These are phyloP conservation scores for Pseudonitzschia pungens DNA, from an alignment of 108 stramenopile species.

Conservation along the genomic window DNA sequence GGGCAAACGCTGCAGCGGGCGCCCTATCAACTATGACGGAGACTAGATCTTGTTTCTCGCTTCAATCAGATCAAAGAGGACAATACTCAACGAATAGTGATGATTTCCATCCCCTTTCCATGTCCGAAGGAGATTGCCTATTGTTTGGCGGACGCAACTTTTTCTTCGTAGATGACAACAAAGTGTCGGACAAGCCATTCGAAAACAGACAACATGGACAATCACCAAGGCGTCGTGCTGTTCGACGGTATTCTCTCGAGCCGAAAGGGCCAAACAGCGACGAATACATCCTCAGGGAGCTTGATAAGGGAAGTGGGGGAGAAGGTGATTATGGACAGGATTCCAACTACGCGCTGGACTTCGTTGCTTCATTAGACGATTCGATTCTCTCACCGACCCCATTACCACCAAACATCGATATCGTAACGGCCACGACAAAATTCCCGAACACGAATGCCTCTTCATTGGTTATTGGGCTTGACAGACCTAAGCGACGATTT, in stretches of 20 bases:
- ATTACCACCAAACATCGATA: neutral
- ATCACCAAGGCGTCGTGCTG: neutral
- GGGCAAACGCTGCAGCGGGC: neutral
- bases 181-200: neutral
- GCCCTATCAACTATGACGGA: neutral
- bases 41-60: neutral
- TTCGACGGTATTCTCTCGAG: conserved; percentile 8
- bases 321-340: neutral
- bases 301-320: neutral
- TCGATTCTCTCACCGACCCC: neutral
- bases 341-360: neutral
- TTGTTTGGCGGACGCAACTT: conserved; percentile 6
- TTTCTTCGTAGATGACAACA: neutral
- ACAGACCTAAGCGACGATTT: conserved; percentile 11
- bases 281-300: conserved; percentile 7
- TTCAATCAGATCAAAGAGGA: neutral
- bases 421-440: neutral
- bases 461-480: conserved; percentile 1
- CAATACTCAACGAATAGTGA: neutral
- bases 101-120: neutral
- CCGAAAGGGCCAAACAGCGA: conserved; percentile 1
- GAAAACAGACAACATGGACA: neutral
- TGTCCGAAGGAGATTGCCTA: neutral
- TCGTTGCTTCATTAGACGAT: neutral
- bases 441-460: neutral